Base-by-base conservation (phyloP, 2,329 filamentous ascomycete genomes). In the Fusarium ramigenum region DNA sequence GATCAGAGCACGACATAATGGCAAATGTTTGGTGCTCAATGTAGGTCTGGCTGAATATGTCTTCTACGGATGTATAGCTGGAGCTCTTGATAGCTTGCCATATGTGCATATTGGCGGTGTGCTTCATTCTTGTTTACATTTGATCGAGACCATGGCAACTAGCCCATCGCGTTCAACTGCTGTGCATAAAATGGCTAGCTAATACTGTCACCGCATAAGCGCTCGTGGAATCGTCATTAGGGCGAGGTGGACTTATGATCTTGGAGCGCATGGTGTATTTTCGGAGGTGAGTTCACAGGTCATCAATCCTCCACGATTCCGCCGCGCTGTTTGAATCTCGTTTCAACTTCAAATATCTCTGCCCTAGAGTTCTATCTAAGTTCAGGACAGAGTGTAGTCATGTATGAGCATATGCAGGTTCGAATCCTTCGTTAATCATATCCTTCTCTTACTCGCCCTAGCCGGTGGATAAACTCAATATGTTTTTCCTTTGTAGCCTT, bases 391-490 rank as follows among this genome's bases (percentile, higher is more conserved):
- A 9, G 8, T 46, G 43, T 19, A 9, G 23, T 28, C 18, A 9
- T 46, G 18, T 19, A 46, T 8, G 23, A 12, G 11, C 18, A 46
- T 12, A 9, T 25, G 16, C 18, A 12, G 42, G 16, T 44, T 42
- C 23, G 7, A 25, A 25, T 44, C 8, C 16, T 44, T 5, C 23
- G 4, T 44, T 25, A 0, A 14, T 14, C 7, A 11, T 9, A 0
- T 14, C 12, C 16, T 14, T 14, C 5, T 19, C 23, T 25, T 7
- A 9, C 5, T 19, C 16, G 0, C 16, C 7, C 16, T 28, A 21
- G 25, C 19, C 25, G 4, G 16, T 21, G 2, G 12, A 47, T 4
- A 21, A 30, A n/a, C 4, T 47, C 4, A 11, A 3, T 11, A 0
- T 21, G 14, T 16, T 28, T 46, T 19, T 2, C 5, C 18, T 28